A percentile compares a stretch with the other conserved stretches of the same genome.
Conservation (phyloP, 805 yeast genomes). For the Saccharomycopsis fermentans region DNA sequence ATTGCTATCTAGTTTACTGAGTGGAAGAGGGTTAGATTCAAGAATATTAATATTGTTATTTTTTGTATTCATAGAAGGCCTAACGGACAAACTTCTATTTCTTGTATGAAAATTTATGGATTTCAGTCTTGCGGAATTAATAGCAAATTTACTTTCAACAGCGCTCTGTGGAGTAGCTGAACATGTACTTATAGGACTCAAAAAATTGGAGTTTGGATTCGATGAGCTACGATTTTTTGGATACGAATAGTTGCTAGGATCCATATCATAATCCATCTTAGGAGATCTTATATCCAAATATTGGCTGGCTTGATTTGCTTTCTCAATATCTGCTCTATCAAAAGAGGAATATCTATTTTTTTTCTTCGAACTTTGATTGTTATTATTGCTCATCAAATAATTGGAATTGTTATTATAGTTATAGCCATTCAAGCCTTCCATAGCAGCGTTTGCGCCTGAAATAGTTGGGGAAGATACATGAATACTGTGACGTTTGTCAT, state of each 20-base stretch:
- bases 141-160: background rate
- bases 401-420: background rate
- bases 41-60: background rate
- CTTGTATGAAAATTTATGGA: slow-evolving; percentile 19
- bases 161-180: background rate
- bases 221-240: slow-evolving; percentile 10
- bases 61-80: slow-evolving; percentile 3
- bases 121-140: slow-evolving; percentile 9
- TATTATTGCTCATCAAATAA: background rate
- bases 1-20: background rate
- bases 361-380: background rate
- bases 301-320: slow-evolving; percentile 1
- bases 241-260: slow-evolving; percentile 12
- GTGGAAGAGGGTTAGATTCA: background rate
- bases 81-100: slow-evolving; percentile 15
- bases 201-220: slow-evolving; percentile 1
- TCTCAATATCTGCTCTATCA: slow-evolving; percentile 13
- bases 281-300: background rate
- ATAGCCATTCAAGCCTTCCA: background rate
- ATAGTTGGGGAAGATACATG: background rate
- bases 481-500: slow-evolving; percentile 2
- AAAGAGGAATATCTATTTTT: slow-evolving; percentile 11
- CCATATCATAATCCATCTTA: background rate
- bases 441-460: background rate
- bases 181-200: slow-evolving; percentile 9